A percentile compares a stretch with the other conserved stretches of the same genome.
Evolutionary conservation across 2,329 filamentous ascomycete species (phyloP).

Genomic region (Sarocladium strictum): DNA sequence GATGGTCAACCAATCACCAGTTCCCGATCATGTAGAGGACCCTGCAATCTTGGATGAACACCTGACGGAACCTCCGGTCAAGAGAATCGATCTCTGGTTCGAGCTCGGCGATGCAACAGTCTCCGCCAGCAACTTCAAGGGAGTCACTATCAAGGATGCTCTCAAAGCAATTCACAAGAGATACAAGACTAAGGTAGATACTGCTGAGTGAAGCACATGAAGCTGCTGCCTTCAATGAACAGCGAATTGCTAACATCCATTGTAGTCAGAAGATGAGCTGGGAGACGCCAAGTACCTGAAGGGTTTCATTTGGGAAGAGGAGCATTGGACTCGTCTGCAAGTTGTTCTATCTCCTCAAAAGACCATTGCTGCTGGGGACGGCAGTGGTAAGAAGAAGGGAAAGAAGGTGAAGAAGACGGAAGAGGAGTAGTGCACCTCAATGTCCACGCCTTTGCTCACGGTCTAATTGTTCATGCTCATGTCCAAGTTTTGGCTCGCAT

Average conservation of each 20-base stretch:
- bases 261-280: conserved; percentile 83
- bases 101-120: conserved; percentile 74
- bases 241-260: not conserved
- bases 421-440: conserved; percentile 22
- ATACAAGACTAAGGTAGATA: conserved; percentile 87
- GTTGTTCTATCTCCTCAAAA: conserved; percentile 77
- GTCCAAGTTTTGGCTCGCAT: not conserved
- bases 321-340: conserved; percentile 80
- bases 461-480: not conserved
- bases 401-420: conserved; percentile 54
- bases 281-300: conserved; percentile 73
- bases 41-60: conserved; percentile 75
- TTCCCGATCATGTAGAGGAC: conserved; percentile 59
- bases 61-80: conserved; percentile 76
- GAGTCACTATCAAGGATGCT: conserved; percentile 95
- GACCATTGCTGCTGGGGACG: conserved; percentile 38
- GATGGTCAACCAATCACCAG: conserved; percentile 83
- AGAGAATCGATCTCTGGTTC: conserved; percentile 92
- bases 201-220: not conserved
- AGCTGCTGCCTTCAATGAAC: not conserved
- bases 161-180: conserved; percentile 93
- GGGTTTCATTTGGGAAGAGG: conserved; percentile 96
- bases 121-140: conserved; percentile 84
- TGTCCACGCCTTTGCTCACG: conserved; percentile 10
- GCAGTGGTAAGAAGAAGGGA: conserved; percentile 61